Evolutionary conservation across 202 grass and related monocot species (phyloP), one percentile per base, ranked within the genome.

Genomic region (Bolboschoenoplectus hybrid): DNA sequence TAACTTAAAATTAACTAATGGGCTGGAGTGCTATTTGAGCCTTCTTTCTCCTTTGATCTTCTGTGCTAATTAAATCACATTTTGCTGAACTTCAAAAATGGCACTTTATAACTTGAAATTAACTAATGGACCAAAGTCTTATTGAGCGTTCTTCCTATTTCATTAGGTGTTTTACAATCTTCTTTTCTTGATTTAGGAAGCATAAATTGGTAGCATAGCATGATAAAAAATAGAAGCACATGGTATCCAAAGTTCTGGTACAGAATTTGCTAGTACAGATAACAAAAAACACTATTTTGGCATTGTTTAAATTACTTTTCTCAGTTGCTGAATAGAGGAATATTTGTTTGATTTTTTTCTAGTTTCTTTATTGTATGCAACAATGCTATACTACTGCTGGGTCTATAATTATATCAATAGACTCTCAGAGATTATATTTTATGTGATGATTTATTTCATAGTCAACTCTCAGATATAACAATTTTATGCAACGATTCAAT

Each of bases 41-140:
- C 55, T 50, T 50, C 43, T 67, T 76, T 26, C n/a, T 82, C 61
- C 51, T 65, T 65, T 19, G 53, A 67, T 82, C 19, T 51, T 67
- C 7, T 79, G 61, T 60, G 1, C 12, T 13, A 82, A 65, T 45
- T 65, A 12, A 46, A 82, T 65, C 12, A 6, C 4, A 82, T 12
- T 64, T 44, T 82, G 79, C 9, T 63, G 16, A 50, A 41, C 32
- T 78, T 57, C 13, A 32, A 77, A 78, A 8, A 56, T 40, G 13
- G 6, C 32, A 12, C 10, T 40, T 79, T 79, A 74, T 74, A 32
- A 50, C 43, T 50, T 32, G 1, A 50, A 19, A 60, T 6, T 60
- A 5, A 3, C 2, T 58, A 17, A 58, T n/a, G 56, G 65, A 12
- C 65, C 36, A 41, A 68, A 16, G 64, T 67, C 5, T 62, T 39